Evolutionary conservation across 2,329 filamentous ascomycete genomes (phyloP), one percentile per base, ranked within the genome.

Genomic region (Diplodia scrobiculata): DNA sequence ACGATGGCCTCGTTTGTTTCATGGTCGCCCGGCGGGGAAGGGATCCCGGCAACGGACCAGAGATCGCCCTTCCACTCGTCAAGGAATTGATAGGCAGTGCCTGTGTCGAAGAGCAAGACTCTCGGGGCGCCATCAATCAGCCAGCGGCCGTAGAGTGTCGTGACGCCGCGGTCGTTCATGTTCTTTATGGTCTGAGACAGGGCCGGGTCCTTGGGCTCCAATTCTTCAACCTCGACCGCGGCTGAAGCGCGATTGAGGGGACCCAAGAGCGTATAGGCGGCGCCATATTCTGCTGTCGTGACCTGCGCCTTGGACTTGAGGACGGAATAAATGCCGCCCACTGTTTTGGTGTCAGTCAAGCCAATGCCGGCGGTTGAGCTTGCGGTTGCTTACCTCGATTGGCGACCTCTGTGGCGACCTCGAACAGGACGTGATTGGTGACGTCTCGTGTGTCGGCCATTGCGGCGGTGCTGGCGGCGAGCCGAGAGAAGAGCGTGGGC

Each of bases 231-330:
- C 82, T 99, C 95, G 72, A 98, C 94, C n/a, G 92, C 91, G 64
- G 95, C 95, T 91, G 95, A 97, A 73, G 89, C 86, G 77, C 90
- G 89, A 81, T 98, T 97, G 76, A 96, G 88, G 67, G 95, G 95
- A 1, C 95, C 95, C 77, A 99, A 93, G 70, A 98, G 86, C 32
- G 92, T 96, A 80, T 99, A 99, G 71, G 92, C 88, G 68, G 97
- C 92, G 79, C 95, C 95, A 95, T 98, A 99, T 80, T 99, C 95
- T 68, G 92, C 92, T 0, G 94, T 97, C 51, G 95, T 98, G 68
- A 98, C 95, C 60, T 95, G 94, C 45, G 95, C 94, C 80, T 99
- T 99, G 68, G 95, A 99, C 81, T 99, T 99, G 80, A 99, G 89
- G 71, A 99, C 95, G 17, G 94, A 98, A 84, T 99, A 99, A 81